These are phyloP conservation scores for Arachnomyces sp. DNA, from an alignment of 2,329 filamentous ascomycete species.

Conservation along the genomic window DNA sequence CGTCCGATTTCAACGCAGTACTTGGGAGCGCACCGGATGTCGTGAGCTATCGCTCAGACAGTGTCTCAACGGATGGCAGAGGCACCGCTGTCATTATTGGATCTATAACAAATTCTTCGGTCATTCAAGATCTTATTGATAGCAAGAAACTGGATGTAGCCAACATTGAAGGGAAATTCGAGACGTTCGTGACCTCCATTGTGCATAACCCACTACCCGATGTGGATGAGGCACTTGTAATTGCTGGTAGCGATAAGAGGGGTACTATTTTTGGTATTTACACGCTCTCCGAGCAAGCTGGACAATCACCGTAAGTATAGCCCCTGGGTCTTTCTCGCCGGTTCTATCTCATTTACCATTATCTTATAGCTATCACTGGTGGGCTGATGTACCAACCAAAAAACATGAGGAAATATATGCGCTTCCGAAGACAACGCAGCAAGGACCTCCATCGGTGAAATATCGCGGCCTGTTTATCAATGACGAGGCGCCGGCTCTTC, in stretches of 20 bases:
- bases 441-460: slow-evolving; percentile 55
- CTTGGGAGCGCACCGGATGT: no score
- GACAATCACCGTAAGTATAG: slow-evolving; percentile 54
- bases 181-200: slow-evolving; percentile 57
- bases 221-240: slow-evolving; percentile 53
- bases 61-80: no score
- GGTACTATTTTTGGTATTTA: slow-evolving; percentile 65
- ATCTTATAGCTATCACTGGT: slow-evolving; percentile 47
- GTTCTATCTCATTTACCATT: no score
- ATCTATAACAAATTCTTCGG: slow-evolving; percentile 56
- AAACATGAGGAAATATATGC: slow-evolving; percentile 50
- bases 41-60: no score
- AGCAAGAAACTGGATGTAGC: slow-evolving; percentile 53
- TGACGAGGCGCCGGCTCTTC: slow-evolving; percentile 60
- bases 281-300: slow-evolving; percentile 65
- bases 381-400: slow-evolving; percentile 54
- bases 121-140: slow-evolving; percentile 53
- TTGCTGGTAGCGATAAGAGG: slow-evolving; percentile 60
- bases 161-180: slow-evolving; percentile 57
- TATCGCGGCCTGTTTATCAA: slow-evolving; percentile 68
- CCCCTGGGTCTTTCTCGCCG: no score
- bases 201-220: slow-evolving; percentile 52
- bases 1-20: no score
- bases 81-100: slow-evolving; percentile 50
- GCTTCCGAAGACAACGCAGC: slow-evolving; percentile 46